phyloP scores from a whole-genome alignment of 441 rosid genomes.

The Hypseocharis bilobata region DNA sequence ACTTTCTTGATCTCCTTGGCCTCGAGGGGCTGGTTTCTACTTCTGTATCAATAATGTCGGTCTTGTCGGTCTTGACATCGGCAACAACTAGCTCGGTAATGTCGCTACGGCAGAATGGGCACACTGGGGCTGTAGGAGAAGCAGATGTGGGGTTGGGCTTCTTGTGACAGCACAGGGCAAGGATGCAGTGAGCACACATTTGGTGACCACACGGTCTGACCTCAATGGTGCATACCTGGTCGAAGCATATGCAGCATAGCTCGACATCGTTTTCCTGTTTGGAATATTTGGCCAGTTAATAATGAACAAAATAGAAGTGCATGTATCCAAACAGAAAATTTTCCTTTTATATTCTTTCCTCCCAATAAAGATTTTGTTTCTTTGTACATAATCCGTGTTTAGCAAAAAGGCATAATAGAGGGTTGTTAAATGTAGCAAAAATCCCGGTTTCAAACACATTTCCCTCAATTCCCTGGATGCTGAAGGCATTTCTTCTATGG shows the following conservation, averaged over 20 bases:
- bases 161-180: constrained; percentile 89
- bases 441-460: too few species aligned
- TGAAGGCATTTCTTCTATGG: background rate
- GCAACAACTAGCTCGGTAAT: constrained; percentile 57
- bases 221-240: constrained; percentile 82
- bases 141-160: constrained; percentile 88
- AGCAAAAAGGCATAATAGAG: background rate
- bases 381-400: background rate
- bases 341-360: background rate
- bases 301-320: background rate
- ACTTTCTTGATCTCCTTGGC: constrained; percentile 54
- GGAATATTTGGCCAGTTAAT: background rate
- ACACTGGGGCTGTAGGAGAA: constrained; percentile 62
- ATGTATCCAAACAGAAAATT: background rate
- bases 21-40: constrained; percentile 54
- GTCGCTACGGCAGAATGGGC: constrained; percentile 91
- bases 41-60: constrained; percentile 39
- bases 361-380: background rate
- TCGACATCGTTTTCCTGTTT: constrained; percentile 66
- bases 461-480: background rate
- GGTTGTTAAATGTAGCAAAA: background rate
- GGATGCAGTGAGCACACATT: constrained; percentile 89
- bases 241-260: constrained; percentile 90
- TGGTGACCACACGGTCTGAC: constrained; percentile 83
- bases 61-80: constrained; percentile 37